These are phyloP conservation scores for Ichthyophthirius multifiliis DNA, from an alignment of 169 alveolate genomes.

Conservation along the genomic window DNA sequence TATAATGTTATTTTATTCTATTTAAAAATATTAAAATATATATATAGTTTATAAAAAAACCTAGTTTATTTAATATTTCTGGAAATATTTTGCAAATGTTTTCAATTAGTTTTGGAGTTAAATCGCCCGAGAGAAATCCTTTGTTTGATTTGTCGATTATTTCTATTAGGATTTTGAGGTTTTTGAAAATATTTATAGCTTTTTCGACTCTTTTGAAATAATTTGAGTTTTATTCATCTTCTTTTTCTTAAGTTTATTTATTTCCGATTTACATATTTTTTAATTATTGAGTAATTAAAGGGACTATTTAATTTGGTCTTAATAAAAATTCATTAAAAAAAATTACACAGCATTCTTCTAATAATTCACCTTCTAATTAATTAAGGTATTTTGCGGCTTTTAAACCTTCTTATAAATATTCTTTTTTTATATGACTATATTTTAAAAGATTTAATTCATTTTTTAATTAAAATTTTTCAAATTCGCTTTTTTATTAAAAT, in stretches of 20 bases:
- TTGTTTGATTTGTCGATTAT: conserved; percentile 62
- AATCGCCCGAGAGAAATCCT: conserved; percentile 70
- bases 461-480: too few species aligned
- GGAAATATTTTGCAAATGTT: not conserved
- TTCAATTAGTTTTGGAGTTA: conserved; percentile 46
- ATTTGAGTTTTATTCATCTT: not conserved
- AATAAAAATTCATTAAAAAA: not conserved
- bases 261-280: not conserved
- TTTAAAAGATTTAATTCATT: not conserved
- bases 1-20: not conserved
- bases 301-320: not conserved
- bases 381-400: not conserved
- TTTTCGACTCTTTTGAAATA: not conserved
- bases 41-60: too few species aligned
- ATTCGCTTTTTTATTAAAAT: too few species aligned
- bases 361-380: not conserved
- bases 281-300: not conserved
- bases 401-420: not conserved
- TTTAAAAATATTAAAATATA: too few species aligned
- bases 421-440: not conserved
- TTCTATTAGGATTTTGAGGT: conserved; percentile 41
- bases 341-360: not conserved
- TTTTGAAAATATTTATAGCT: not conserved
- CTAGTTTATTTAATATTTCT: not conserved
- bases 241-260: too few species aligned